Base-by-base conservation (phyloP, 2,329 filamentous ascomycete species). In the Aspergillus sclerotialis region DNA sequence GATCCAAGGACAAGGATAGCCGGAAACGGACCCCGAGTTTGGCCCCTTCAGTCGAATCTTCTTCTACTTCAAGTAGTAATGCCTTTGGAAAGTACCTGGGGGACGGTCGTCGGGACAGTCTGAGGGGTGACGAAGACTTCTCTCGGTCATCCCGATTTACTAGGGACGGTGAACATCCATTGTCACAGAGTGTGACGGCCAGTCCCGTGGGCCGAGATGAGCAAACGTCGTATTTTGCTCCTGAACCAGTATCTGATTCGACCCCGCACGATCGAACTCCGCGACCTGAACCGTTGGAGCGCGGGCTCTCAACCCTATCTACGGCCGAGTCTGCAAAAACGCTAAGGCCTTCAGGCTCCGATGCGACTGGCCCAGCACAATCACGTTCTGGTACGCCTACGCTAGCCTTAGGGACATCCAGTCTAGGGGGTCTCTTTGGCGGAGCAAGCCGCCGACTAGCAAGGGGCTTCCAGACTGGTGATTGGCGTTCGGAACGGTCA, bases 111-210 rank as follows among this genome's bases (percentile, higher is more conserved):
- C 69, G 75, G 27, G 63, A 67, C 7, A 82, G 78, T 49, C 51
- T 82, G 30, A 67, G 71, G 32, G 73, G 72, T 4, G 76, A 80
- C 36, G 76, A 82, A 39, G 61, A 67, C 24, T 64, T 76, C n/a
- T 62, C 65, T 32, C 64, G 71, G 19, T 64, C 68, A 5, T 54
- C 75, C 26, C 70, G 69, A 39, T 57, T 64, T 30, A 68, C 68
- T 28, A 60, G 67, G 40, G 64, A 70, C 46, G 69, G 73, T 31
- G 82, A 86, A 34, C 84, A 90, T 55, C 84, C 84, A 13, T 63
- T 90, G 27, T 78, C 84, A 12, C 81, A 85, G 46, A 89, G 83
- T 53, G 73, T 84, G 31, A 79, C 76, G 23, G 82, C 76, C 12
- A 84, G 79, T 50, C 84, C 83, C 1, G 76, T 80, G 10, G 43